Percentiles rank a stretch among this genome's conserved stretches.
Evolutionary conservation across 805 yeast genomes (phyloP).

Genomic region (Candida xiaguanensis): DNA sequence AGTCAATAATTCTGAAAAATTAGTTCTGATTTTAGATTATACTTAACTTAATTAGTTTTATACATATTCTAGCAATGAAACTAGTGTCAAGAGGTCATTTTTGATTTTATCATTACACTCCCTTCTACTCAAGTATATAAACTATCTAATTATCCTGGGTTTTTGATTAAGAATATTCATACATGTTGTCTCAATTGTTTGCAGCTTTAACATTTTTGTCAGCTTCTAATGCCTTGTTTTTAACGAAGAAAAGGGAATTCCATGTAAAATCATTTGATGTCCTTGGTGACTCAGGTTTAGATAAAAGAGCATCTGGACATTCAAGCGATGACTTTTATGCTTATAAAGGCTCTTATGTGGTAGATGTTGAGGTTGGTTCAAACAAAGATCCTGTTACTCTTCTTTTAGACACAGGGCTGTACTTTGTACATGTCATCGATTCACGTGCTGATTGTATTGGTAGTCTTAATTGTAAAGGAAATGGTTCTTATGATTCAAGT

Average conservation of each 20-base stretch:
- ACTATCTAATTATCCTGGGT: too few relatives aligned
- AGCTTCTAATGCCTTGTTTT: background rate
- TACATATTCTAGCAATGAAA: too few relatives aligned
- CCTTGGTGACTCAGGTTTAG: background rate
- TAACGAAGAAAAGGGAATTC: background rate
- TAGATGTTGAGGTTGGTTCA: background rate
- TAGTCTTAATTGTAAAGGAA: background rate
- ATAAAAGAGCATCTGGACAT: background rate
- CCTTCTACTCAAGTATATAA: too few relatives aligned
- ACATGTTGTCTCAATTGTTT: background rate
- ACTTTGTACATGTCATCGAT: background rate
- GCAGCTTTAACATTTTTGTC: background rate
- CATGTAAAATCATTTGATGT: background rate
- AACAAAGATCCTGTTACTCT: background rate
- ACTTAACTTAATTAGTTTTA: too few relatives aligned
- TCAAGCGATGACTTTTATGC: background rate
- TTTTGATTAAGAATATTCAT: background rate
- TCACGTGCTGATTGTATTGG: background rate
- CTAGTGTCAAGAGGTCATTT: too few relatives aligned
- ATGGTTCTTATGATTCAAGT: background rate
- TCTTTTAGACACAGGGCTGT: conserved; percentile 1
- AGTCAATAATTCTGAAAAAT: too few relatives aligned
- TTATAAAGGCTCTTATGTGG: background rate
- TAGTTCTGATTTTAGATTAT: too few relatives aligned
- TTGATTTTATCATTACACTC: too few relatives aligned